Evolutionary conservation across 129 eudicot species (phyloP).

Genomic region (Chrysanthemum makinoi): DNA sequence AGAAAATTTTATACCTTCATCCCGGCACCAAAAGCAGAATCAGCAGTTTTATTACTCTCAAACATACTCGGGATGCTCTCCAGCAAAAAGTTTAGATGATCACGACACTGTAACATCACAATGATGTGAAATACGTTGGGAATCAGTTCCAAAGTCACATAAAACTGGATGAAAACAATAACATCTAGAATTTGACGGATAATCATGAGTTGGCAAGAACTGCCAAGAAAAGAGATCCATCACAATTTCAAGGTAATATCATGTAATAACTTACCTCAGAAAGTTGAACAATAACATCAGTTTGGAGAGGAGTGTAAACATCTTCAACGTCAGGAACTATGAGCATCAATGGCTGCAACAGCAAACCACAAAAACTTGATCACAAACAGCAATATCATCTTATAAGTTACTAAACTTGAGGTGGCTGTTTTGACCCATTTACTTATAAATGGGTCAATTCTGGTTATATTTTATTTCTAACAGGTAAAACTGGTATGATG

Average conservation of each 20-base stretch:
- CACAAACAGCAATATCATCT: conserved; percentile 4
- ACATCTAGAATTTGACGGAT: neutral
- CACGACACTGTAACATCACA: conserved; percentile 63
- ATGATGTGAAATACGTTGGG: conserved; percentile 10
- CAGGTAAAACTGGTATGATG: too few relatives aligned
- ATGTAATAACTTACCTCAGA: conserved; percentile 54
- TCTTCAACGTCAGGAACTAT: conserved; percentile 94
- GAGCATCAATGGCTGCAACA: conserved; percentile 89
- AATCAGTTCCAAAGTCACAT: conserved; percentile 14
- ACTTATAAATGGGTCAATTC: too few relatives aligned
- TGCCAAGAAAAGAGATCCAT: neutral
- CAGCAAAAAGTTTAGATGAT: conserved; percentile 77
- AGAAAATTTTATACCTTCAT: conserved; percentile 57
- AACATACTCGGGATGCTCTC: conserved; percentile 93
- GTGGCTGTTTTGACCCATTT: neutral
- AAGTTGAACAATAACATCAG: conserved; percentile 84
- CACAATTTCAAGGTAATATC: neutral
- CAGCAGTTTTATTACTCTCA: conserved; percentile 72
- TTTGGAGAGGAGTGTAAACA: conserved; percentile 93
- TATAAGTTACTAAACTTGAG: neutral
- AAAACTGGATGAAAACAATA: neutral
- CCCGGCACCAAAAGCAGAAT: conserved; percentile 96
- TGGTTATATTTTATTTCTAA: too few relatives aligned
- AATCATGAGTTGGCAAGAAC: neutral
- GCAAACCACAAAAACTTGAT: conserved; percentile 10